Evolutionary conservation across 2,329 filamentous ascomycete species (phyloP).

Genomic region (Verticillium albo-atrum): DNA sequence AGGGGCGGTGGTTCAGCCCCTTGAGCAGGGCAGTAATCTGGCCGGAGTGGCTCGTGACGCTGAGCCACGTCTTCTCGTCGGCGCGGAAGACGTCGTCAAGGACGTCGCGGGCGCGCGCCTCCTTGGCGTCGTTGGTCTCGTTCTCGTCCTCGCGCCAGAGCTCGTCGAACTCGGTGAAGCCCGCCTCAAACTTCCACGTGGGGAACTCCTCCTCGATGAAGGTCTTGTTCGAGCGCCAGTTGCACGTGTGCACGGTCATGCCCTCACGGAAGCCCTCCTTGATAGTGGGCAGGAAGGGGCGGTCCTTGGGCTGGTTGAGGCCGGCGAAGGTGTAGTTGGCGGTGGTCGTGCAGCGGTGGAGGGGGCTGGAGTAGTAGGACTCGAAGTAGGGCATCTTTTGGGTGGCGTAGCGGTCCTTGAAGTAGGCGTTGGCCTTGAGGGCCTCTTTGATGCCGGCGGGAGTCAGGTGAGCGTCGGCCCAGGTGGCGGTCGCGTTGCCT

Average conservation of each 20-base stretch:
- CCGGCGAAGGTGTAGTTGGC: constrained; percentile 56
- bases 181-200: constrained; percentile 50
- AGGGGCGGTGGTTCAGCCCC: constrained; percentile 57
- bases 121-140: constrained; percentile 43
- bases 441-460: constrained; percentile 53
- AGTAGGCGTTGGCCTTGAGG: constrained; percentile 53
- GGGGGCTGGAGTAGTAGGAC: constrained; percentile 60
- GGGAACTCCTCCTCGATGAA: constrained; percentile 50
- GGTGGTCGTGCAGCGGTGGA: constrained; percentile 60
- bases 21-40: constrained; percentile 47
- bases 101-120: constrained; percentile 40
- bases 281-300: constrained; percentile 52
- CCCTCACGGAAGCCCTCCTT: constrained; percentile 65
- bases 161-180: constrained; percentile 52
- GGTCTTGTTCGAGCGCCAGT: constrained; percentile 52
- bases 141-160: constrained; percentile 37
- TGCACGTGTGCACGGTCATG: constrained; percentile 65
- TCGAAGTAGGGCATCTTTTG: constrained; percentile 57
- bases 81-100: constrained; percentile 53
- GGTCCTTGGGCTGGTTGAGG: constrained; percentile 44
- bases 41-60: constrained; percentile 56
- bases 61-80: constrained; percentile 52
- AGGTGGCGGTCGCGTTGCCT: constrained; percentile 58
- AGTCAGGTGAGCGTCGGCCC: constrained; percentile 62
- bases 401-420: constrained; percentile 44